These are phyloP conservation scores for Pisolithus marmoratus DNA, from an alignment of 768 basidiomycete species.

Conservation along the genomic window DNA sequence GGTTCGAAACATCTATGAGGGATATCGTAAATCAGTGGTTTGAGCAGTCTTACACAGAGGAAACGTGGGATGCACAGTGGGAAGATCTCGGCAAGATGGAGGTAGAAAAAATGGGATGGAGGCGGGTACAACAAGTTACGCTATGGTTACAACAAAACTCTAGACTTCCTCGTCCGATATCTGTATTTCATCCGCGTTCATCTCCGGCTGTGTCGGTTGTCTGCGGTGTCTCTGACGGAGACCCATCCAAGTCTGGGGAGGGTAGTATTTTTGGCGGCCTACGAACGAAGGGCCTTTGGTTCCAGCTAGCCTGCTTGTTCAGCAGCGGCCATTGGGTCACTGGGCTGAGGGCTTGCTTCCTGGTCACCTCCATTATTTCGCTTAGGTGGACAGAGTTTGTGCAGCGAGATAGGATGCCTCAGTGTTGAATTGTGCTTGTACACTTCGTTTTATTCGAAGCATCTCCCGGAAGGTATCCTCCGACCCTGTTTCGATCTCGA, in stretches of 20 bases:
- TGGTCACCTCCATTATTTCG: constrained; percentile 47
- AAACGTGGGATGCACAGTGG: constrained; percentile 70
- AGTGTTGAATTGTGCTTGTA: constrained; percentile 98
- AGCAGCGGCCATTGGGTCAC: constrained; percentile 86
- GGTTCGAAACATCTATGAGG: constrained; percentile 68
- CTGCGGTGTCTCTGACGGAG: constrained; percentile 25
- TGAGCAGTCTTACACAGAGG: constrained; percentile 61
- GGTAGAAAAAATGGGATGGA: constrained; percentile 63
- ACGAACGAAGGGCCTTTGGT: constrained; percentile 70
- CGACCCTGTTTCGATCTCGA: constrained; percentile 97
- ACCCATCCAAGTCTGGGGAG: constrained; percentile 34
- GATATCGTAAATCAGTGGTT: constrained; percentile 61
- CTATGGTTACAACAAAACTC: constrained; percentile 11
- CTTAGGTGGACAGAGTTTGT: constrained; percentile 71
- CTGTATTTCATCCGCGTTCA: constrained; percentile 80
- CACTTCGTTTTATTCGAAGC: constrained; percentile 94
- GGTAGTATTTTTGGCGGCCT: constrained; percentile 58
- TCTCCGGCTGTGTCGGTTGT: constrained; percentile 21
- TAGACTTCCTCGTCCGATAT: constrained; percentile 82
- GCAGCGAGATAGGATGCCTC: constrained; percentile 91
- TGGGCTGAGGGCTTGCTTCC: constrained; percentile 36
- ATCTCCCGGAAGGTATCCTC: constrained; percentile 98
- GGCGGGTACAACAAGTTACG: constrained; percentile 16
- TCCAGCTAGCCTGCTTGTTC: constrained; percentile 58
- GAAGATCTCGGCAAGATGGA: constrained; percentile 73